A percentile compares a stretch with the other conserved stretches of the same genome.
phyloP scores from a whole-genome alignment of 2,329 filamentous ascomycete genomes.

The Fusarium coicis region DNA sequence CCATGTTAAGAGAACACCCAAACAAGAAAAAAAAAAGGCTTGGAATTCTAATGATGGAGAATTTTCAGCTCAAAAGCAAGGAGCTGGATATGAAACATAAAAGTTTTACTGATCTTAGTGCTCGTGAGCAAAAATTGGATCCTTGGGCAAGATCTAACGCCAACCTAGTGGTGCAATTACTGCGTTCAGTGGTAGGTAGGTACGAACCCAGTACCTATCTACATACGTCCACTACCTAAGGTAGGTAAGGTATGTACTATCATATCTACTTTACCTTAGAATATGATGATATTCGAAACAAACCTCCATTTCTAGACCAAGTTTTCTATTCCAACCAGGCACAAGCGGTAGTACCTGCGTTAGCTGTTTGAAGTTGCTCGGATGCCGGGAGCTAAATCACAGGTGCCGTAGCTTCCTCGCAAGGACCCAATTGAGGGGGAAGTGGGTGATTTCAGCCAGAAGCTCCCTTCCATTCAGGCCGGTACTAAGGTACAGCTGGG shows the following conservation, averaged over 20 bases:
- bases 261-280: neutral
- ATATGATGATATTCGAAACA: constrained; percentile 24
- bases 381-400: constrained; percentile 23
- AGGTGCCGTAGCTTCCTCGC: constrained; percentile 13
- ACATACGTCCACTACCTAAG: neutral
- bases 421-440: neutral
- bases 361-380: constrained; percentile 32
- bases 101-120: neutral
- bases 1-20: neutral
- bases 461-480: neutral
- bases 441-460: constrained; percentile 1
- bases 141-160: neutral
- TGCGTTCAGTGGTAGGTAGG: neutral
- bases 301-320: constrained; percentile 10
- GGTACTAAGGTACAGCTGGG: neutral
- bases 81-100: neutral
- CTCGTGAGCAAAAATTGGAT: neutral
- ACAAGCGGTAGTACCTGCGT: constrained; percentile 18
- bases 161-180: neutral
- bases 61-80: constrained; percentile 2
- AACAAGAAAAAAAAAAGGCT: constrained; percentile 4
- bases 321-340: constrained; percentile 6
- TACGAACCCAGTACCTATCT: neutral
- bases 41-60: constrained; percentile 8
- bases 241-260: too few relatives aligned